A percentile compares a stretch with the other conserved stretches of the same genome.
phyloP scores from a whole-genome alignment of 192 early-diverging fungal genomes.

The Coemansia sp. region DNA sequence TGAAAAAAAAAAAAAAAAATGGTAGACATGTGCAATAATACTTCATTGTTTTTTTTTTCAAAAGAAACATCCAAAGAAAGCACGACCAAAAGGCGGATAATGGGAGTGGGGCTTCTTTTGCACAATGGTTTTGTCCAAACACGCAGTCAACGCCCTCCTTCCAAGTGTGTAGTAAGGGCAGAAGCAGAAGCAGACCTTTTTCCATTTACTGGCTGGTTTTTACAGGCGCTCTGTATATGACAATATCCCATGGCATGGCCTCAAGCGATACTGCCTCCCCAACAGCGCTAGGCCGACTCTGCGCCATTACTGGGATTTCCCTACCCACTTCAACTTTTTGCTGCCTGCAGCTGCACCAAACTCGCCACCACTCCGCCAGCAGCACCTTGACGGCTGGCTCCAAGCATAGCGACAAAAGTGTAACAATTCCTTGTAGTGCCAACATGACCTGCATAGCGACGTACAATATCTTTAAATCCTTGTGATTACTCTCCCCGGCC shows the following conservation, averaged over 20 bases:
- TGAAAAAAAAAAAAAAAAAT: too few species aligned
- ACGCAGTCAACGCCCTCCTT: too few species aligned
- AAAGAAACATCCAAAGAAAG: too few species aligned
- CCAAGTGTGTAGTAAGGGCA: too few species aligned
- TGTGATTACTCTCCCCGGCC: neutral
- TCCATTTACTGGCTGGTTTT: neutral
- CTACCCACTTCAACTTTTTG: neutral
- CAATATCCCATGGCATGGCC: conserved; percentile 23
- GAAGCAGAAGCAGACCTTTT: neutral
- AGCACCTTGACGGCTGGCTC: conserved; percentile 19
- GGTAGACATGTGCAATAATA: too few species aligned
- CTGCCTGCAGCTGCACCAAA: neutral
- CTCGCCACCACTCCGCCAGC: conserved; percentile 5
- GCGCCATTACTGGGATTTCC: neutral
- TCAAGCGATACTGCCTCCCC: neutral
- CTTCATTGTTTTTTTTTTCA: too few species aligned
- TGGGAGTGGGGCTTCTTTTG: too few species aligned
- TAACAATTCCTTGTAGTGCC: conserved; percentile 24
- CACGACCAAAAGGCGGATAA: too few species aligned
- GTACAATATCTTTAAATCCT: conserved; percentile 23
- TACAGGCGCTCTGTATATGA: neutral
- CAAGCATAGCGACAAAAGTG: conserved; percentile 21
- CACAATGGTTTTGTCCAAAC: too few species aligned
- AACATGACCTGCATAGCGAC: conserved; percentile 31
- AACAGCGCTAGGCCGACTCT: neutral